A percentile compares a stretch with the other conserved stretches of the same genome.
Conservation (phyloP, 768 basidiomycete genomes). For the Baorangia bicolor region DNA sequence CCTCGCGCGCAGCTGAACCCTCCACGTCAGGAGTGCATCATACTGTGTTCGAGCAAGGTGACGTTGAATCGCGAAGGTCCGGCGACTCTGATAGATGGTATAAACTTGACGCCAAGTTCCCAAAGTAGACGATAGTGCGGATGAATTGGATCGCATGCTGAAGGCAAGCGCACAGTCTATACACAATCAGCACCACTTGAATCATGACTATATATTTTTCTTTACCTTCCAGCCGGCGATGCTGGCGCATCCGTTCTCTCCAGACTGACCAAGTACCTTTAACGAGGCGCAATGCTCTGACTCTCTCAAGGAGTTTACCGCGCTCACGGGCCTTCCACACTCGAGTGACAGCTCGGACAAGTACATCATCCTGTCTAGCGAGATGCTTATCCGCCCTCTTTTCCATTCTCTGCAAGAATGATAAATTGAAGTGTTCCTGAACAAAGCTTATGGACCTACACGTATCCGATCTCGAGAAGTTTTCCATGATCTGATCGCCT, state of each 20-base stretch:
- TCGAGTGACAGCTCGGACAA: conserved; percentile 56
- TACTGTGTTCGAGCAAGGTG: conserved; percentile 36
- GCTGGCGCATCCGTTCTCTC: conserved; percentile 43
- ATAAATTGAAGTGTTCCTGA: conserved; percentile 10
- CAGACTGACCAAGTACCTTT: conserved; percentile 50
- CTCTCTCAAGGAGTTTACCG: conserved; percentile 54
- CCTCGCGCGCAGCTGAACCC: conserved; percentile 48
- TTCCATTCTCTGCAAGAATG: conserved; percentile 48
- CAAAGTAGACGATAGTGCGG: conserved; percentile 36
- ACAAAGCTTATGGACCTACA: conserved; percentile 36
- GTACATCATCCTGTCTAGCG: conserved; percentile 53
- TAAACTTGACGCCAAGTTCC: conserved; percentile 46
- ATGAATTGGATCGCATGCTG: conserved; percentile 43
- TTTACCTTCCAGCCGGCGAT: conserved; percentile 48
- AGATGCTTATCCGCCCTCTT: conserved; percentile 56
- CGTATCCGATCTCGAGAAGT: conserved; percentile 46
- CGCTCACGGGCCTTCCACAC: conserved; percentile 72
- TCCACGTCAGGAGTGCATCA: conserved; percentile 55
- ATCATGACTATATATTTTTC: background rate
- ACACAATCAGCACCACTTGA: conserved; percentile 11
- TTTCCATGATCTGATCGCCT: conserved; percentile 55
- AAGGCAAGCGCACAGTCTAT: conserved; percentile 54
- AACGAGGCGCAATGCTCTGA: conserved; percentile 45
- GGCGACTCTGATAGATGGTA: conserved; percentile 45
- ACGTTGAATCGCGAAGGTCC: conserved; percentile 45